Conservation (phyloP, 441 rosid genomes). For the Erodium moschatum region DNA sequence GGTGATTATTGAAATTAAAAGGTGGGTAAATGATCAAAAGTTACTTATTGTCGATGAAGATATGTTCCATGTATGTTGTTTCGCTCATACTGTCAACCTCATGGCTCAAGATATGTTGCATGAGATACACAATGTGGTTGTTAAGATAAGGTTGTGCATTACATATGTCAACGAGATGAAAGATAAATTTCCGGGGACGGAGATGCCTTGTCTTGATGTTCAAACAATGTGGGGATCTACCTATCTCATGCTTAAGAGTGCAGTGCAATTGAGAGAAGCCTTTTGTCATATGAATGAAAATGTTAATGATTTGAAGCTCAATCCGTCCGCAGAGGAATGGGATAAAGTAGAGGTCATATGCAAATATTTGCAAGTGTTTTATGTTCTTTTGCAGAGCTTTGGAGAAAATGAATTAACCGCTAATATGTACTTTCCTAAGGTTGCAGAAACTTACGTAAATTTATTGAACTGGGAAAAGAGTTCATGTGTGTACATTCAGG, state of each 20-base stretch:
- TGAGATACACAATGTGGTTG: background rate
- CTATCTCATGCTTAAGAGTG: conserved; percentile 2
- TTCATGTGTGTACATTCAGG: background rate
- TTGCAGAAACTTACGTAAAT: background rate
- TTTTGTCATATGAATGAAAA: background rate
- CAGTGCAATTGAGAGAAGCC: background rate
- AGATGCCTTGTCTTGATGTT: background rate
- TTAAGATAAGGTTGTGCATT: background rate
- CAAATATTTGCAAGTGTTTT: conserved; percentile 2
- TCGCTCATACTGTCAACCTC: background rate
- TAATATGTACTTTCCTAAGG: background rate
- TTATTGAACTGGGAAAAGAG: background rate
- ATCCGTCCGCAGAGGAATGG: background rate
- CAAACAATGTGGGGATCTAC: background rate
- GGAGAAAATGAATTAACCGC: background rate
- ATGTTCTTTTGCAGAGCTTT: background rate
- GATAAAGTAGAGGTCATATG: background rate
- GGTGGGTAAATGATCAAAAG: no score
- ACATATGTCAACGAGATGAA: background rate
- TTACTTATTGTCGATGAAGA: no score
- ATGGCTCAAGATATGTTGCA: background rate
- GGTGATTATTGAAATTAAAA: no score
- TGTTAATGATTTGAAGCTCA: background rate
- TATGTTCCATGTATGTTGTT: background rate
- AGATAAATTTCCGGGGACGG: background rate